Base-by-base conservation (phyloP, 2,329 filamentous ascomycete genomes). In the Cryphonectria carpinicola region DNA sequence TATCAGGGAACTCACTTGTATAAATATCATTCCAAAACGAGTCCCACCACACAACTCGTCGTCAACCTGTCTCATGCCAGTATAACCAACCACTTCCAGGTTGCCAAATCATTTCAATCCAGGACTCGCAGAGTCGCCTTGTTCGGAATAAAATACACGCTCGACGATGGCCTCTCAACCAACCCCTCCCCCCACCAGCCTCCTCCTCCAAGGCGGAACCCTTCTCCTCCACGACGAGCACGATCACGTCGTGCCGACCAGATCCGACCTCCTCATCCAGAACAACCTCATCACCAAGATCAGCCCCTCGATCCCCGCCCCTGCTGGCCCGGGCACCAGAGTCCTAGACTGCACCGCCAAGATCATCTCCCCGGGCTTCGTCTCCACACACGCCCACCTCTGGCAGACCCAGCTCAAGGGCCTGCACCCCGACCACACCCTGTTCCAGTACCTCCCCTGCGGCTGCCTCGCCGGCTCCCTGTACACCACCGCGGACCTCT, bases 381-480 rank as follows among this genome's bases (percentile, higher is more conserved):
- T 84, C 63, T 81, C 83, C 72, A 82, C 82, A 1, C 82, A 83
- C 65, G 79, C 82, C 61, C 84, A 86, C 75, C 74, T 83, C 10
- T 86, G 83, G 83, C 82, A 85, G 73, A 75, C 77, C n/a, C 74
- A 75, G 52, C 73, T 78, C 56, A 80, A 80, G 67, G 76, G 74
- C 46, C 60, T 67, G 19, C 74, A 76, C 67, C 70, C 70, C 22
- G 72, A 78, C 66, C 73, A 76, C 3, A 73, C 74, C 8, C 71
- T 78, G 22, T 28, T 76, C 25, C 75, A 76, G 32, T 79, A 79
- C 67, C 52, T 78, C 41, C 70, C 71, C 11, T n/a, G 60, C 14
- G 82, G 82, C 39, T 83, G 84, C 65, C 75, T 80, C 39, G 75
- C 78, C 37, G 77, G 76, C 25, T 77, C 81, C 65, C 28, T 35